A percentile compares a stretch with the other conserved stretches of the same genome.
Conservation (phyloP, 495 filamentous ascomycete species). For the Astrothelium subdiscretum region DNA sequence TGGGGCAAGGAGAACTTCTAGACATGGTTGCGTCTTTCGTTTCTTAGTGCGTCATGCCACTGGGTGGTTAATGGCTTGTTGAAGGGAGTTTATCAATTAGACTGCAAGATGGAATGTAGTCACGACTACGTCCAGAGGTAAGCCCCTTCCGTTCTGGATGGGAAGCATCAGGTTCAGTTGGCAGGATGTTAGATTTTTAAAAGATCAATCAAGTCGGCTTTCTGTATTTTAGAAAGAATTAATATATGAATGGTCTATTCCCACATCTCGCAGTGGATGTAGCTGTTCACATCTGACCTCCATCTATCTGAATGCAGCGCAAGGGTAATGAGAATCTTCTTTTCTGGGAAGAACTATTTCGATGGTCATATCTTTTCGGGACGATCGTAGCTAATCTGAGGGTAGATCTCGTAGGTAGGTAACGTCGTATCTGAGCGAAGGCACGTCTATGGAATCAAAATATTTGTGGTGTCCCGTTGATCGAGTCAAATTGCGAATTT, state of each 20-base stretch:
- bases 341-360: too few relatives aligned
- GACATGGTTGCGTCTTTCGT: neutral
- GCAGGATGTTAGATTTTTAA: neutral
- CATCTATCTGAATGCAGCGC: too few relatives aligned
- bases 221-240: constrained; percentile 1
- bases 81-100: neutral
- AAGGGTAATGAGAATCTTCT: neutral
- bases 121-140: neutral
- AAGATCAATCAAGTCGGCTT: neutral
- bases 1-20: constrained; percentile 77
- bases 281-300: too few relatives aligned
- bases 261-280: neutral
- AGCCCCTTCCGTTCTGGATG: neutral
- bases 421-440: too few relatives aligned
- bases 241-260: neutral
- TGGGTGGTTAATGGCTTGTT: constrained; percentile 1
- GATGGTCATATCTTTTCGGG: too few relatives aligned
- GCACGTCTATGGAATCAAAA: too few relatives aligned
- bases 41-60: neutral
- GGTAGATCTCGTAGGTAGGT: too few relatives aligned
- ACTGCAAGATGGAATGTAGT: neutral
- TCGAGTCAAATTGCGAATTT: too few relatives aligned
- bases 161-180: neutral
- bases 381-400: too few relatives aligned
- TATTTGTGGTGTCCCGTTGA: too few relatives aligned